Conservation (phyloP, 345 rosid species). For the Syzygium grande region DNA sequence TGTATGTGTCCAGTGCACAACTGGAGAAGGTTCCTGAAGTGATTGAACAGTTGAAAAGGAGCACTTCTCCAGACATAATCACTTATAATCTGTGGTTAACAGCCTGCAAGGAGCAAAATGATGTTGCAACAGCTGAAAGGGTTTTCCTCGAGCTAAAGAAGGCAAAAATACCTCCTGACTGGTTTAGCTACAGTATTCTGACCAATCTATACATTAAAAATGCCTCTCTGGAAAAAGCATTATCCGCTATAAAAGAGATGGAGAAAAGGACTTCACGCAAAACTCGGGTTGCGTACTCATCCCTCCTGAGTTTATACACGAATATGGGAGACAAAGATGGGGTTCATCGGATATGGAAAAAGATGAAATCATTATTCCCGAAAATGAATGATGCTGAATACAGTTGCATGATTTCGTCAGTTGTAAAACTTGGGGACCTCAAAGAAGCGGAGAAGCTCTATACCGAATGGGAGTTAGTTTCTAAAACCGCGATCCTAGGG, state of each 20-base stretch:
- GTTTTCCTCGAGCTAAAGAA: constrained; percentile 51
- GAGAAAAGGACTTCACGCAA: constrained; percentile 63
- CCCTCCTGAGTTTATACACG: constrained; percentile 66
- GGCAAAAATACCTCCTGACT: constrained; percentile 57
- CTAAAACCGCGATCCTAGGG: constrained; percentile 50
- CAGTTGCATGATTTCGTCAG: constrained; percentile 64
- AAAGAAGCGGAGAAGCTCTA: constrained; percentile 59
- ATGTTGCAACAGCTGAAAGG: constrained; percentile 54
- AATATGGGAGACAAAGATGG: constrained; percentile 55
- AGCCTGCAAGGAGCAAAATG: constrained; percentile 40
- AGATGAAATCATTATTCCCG: constrained; percentile 45
- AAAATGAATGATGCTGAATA: constrained; percentile 74
- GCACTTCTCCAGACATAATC: constrained; percentile 57
- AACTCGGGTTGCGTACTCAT: constrained; percentile 50
- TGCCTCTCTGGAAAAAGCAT: constrained; percentile 42
- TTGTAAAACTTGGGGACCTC: constrained; percentile 58
- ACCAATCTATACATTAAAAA: constrained; percentile 53
- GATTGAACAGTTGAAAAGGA: constrained; percentile 51
- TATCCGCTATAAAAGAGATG: constrained; percentile 66
- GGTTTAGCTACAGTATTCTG: constrained; percentile 72
- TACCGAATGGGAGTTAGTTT: constrained; percentile 70
- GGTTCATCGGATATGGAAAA: constrained; percentile 59
- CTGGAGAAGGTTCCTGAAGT: constrained; percentile 46
- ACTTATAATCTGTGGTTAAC: constrained; percentile 69
- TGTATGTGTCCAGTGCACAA: constrained; percentile 48